These are phyloP conservation scores for Reticulascus tulasneorum DNA, from an alignment of 2,329 filamentous ascomycete genomes.

Conservation along the genomic window DNA sequence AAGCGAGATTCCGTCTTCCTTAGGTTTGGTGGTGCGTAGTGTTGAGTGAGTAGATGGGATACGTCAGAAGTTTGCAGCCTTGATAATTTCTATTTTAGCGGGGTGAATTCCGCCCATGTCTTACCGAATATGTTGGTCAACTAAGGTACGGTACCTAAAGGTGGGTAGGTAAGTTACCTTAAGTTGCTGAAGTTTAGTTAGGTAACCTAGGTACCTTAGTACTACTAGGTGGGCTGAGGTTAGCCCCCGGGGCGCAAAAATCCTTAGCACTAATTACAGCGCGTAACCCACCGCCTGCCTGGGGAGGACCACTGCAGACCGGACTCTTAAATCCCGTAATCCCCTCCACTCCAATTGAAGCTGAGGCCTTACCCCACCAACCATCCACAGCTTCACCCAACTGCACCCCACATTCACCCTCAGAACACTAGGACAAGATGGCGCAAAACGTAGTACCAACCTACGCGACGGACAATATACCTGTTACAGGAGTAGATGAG, in stretches of 20 bases:
- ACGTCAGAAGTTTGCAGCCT: not conserved
- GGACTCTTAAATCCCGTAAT: too few species aligned
- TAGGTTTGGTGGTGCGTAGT: too few species aligned
- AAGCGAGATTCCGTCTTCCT: too few species aligned
- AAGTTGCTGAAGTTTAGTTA: too few species aligned
- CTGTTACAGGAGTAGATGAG: conserved; percentile 49
- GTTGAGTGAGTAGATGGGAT: not conserved
- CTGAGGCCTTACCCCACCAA: not conserved
- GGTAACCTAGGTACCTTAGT: too few species aligned
- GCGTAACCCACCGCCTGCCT: too few species aligned
- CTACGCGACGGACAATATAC: conserved; percentile 35
- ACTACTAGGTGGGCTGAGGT: too few species aligned
- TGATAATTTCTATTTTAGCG: conserved; percentile 1
- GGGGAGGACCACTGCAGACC: too few species aligned
- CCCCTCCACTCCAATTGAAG: too few species aligned
- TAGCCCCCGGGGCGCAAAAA: too few species aligned
- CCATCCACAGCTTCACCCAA: not conserved
- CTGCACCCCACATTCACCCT: not conserved
- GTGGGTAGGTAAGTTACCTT: not conserved
- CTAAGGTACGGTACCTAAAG: not conserved
- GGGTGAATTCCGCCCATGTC: conserved; percentile 5
- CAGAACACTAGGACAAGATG: conserved; percentile 19
- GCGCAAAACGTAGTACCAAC: conserved; percentile 28
- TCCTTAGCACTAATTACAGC: too few species aligned
- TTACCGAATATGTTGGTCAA: not conserved